Evolutionary conservation across 2,329 filamentous ascomycete genomes (phyloP).

Genomic region (Penicillium thymicola): DNA sequence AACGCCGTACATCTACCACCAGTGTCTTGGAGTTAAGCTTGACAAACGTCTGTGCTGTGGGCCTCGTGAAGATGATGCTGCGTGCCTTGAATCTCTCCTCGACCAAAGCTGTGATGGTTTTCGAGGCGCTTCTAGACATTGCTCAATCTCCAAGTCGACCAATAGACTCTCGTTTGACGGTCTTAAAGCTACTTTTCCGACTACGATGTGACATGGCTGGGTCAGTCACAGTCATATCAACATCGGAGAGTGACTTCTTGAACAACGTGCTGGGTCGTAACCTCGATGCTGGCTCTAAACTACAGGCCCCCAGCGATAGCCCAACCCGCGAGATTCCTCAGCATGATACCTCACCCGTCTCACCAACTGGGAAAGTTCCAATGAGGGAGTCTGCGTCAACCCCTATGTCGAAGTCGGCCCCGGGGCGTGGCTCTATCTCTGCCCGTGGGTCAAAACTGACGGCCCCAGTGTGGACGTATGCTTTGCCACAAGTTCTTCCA

Average conservation of each 20-base stretch:
- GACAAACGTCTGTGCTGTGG: conserved; percentile 65
- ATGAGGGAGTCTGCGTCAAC: conserved; percentile 31
- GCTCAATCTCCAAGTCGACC: conserved; percentile 60
- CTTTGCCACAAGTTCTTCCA: conserved; percentile 52
- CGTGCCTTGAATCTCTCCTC: conserved; percentile 65
- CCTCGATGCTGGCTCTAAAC: conserved; percentile 48
- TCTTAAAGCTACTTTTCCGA: conserved; percentile 76
- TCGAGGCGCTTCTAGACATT: conserved; percentile 62
- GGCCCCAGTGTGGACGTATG: conserved; percentile 56
- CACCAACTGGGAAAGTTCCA: conserved; percentile 29
- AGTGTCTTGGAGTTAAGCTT: conserved; percentile 33
- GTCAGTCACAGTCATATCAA: conserved; percentile 67
- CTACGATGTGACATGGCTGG: conserved; percentile 79
- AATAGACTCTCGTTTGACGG: conserved; percentile 66
- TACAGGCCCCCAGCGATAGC: conserved; percentile 43
- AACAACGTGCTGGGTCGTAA: conserved; percentile 69
- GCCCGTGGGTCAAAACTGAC: conserved; percentile 37
- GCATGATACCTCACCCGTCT: conserved; percentile 35
- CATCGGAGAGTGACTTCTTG: conserved; percentile 69
- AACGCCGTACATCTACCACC: conserved; percentile 31
- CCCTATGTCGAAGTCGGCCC: conserved; percentile 30
- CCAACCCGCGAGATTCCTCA: conserved; percentile 35
- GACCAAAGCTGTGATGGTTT: conserved; percentile 62
- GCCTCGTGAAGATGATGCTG: conserved; percentile 73
- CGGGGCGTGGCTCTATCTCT: conserved; percentile 33